Percentiles rank a stretch among this genome's conserved stretches.
Evolutionary conservation across 2,329 filamentous ascomycete species (phyloP).

Genomic region (Trichoderma oligosporum): DNA sequence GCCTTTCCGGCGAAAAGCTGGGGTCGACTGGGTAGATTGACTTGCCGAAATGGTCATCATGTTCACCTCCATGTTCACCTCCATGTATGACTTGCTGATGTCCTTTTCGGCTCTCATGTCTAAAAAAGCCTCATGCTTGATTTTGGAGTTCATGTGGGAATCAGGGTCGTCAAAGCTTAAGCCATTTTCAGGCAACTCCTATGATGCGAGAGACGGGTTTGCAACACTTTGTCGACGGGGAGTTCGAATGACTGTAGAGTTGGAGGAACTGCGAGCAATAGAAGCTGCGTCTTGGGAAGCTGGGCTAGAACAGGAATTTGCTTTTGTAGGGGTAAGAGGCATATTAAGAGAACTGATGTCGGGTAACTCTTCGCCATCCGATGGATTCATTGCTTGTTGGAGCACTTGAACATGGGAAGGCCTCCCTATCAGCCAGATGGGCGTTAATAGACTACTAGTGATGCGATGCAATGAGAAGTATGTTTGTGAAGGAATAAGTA

Average conservation of each 20-base stretch:
- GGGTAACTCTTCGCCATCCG: background rate
- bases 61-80: slow-evolving; percentile 1
- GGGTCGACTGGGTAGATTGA: slow-evolving; percentile 6
- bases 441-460: background rate
- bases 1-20: background rate
- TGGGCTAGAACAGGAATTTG: background rate
- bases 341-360: background rate
- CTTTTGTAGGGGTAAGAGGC: background rate
- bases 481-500: background rate
- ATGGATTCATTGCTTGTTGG: background rate
- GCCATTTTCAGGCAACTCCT: slow-evolving; percentile 34
- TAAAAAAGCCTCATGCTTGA: slow-evolving; percentile 36
- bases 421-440: background rate
- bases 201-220: slow-evolving; percentile 25
- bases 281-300: background rate
- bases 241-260: slow-evolving; percentile 41
- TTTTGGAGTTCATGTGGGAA: background rate
- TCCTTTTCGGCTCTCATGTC: slow-evolving; percentile 24
- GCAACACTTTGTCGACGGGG: slow-evolving; percentile 28
- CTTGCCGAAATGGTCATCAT: slow-evolving; percentile 1
- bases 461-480: background rate
- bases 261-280: slow-evolving; percentile 13
- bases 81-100: slow-evolving; percentile 19
- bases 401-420: background rate
- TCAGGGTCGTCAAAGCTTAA: slow-evolving; percentile 29